Conservation (phyloP, 2,329 filamentous ascomycete genomes). For the Colletotrichum falcatum region DNA sequence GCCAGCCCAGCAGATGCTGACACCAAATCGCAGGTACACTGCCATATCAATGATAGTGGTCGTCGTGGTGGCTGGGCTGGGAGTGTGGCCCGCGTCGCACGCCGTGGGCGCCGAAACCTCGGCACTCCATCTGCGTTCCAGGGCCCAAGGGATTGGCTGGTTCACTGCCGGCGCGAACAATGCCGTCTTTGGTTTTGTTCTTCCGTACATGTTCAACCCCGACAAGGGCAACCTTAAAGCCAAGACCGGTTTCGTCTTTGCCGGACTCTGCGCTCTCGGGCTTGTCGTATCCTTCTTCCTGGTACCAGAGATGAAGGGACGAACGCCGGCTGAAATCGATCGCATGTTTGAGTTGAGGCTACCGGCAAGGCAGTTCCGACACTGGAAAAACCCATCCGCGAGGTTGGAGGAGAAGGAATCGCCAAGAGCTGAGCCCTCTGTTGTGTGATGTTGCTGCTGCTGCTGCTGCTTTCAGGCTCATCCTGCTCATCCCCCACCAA, state of each 20-base stretch:
- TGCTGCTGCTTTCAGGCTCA: neutral
- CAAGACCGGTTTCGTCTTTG: constrained; percentile 56
- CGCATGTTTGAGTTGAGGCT: constrained; percentile 49
- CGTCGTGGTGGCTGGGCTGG: constrained; percentile 55
- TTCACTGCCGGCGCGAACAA: constrained; percentile 54
- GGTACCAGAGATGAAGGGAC: constrained; percentile 66
- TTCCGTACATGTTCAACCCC: constrained; percentile 64
- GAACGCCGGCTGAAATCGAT: constrained; percentile 62
- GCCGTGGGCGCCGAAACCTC: constrained; percentile 58
- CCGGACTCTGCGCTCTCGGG: constrained; percentile 51
- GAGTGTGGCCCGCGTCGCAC: constrained; percentile 58
- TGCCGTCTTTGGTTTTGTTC: constrained; percentile 57
- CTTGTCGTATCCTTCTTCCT: constrained; percentile 55
- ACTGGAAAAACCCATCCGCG: constrained; percentile 33
- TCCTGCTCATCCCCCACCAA: constrained; percentile 7
- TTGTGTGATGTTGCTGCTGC: constrained; percentile 4
- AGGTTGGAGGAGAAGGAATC: constrained; percentile 7
- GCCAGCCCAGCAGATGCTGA: neutral
- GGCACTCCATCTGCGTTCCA: constrained; percentile 56
- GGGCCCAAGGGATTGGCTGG: constrained; percentile 59
- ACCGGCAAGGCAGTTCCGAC: constrained; percentile 46
- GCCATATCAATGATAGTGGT: constrained; percentile 56
- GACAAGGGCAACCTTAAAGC: constrained; percentile 53
- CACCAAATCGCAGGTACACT: constrained; percentile 42
- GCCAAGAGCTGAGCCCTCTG: constrained; percentile 15